A percentile compares a stretch with the other conserved stretches of the same genome.
These are phyloP conservation scores for Stropharia rugosoannulata DNA, from an alignment of 768 basidiomycete species.

Conservation along the genomic window DNA sequence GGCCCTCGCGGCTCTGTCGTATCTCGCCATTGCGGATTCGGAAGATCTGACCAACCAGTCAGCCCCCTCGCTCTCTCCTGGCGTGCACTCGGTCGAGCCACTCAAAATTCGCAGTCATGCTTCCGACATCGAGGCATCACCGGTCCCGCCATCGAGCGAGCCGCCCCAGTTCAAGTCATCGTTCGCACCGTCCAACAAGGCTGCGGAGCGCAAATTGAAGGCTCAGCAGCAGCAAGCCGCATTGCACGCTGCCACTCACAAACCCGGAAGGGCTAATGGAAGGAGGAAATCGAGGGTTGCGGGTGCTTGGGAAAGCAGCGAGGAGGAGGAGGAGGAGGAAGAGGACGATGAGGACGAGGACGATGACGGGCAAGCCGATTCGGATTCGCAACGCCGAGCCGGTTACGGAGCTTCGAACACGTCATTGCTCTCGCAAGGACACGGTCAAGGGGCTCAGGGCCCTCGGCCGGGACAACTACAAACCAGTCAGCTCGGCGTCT, in stretches of 20 bases:
- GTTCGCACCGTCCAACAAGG: constrained; percentile 83
- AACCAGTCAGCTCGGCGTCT: constrained; percentile 13
- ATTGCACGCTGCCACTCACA: constrained; percentile 71
- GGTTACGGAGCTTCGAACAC: constrained; percentile 12
- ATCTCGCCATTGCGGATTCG: constrained; percentile 57
- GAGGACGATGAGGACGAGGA: constrained; percentile 74
- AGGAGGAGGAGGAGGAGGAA: constrained; percentile 86
- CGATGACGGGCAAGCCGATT: constrained; percentile 59
- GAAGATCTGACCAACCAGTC: constrained; percentile 30
- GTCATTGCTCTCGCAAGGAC: constrained; percentile 14
- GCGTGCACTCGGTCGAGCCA: constrained; percentile 30
- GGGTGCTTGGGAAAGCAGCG: constrained; percentile 68
- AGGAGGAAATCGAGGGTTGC: constrained; percentile 61
- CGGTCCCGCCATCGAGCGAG: constrained; percentile 8
- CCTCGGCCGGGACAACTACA: constrained; percentile 22
- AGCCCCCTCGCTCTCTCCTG: constrained; percentile 11
- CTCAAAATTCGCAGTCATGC: constrained; percentile 30
- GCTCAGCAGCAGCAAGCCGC: constrained; percentile 83
- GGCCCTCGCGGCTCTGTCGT: constrained; percentile 77
- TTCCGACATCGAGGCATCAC: constrained; percentile 18
- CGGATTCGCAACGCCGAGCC: constrained; percentile 13
- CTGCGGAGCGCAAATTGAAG: constrained; percentile 82
- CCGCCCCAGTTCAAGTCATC: constrained; percentile 69
- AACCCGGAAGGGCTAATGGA: constrained; percentile 67
- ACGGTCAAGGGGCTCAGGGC: constrained; percentile 18